Evolutionary conservation across 495 filamentous ascomycete genomes (phyloP).

Genomic region (Penicillium daleae): DNA sequence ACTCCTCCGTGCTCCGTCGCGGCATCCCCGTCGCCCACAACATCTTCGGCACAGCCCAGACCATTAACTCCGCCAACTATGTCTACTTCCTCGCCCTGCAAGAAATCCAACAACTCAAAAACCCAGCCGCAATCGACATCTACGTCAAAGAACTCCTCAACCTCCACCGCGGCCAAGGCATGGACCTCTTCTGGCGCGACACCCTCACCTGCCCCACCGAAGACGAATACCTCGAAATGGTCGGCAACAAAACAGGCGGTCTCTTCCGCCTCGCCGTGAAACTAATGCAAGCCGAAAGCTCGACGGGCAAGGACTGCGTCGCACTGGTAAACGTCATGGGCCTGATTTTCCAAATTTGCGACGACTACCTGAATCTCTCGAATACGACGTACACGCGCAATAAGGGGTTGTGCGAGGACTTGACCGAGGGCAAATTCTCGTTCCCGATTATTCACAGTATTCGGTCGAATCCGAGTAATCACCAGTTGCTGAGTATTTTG

Average conservation of each 20-base stretch:
- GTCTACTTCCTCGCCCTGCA: constrained; percentile 90
- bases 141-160: constrained; percentile 91
- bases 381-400: constrained; percentile 73
- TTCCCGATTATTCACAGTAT: constrained; percentile 97
- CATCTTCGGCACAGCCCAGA: constrained; percentile 95
- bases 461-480: constrained; percentile 74
- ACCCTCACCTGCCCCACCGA: constrained; percentile 90
- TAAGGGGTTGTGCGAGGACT: constrained; percentile 94
- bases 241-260: constrained; percentile 95
- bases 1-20: constrained; percentile 80
- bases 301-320: constrained; percentile 67
- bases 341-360: constrained; percentile 93
- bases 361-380: constrained; percentile 92
- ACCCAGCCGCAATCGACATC: constrained; percentile 70
- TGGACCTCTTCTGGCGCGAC: constrained; percentile 98
- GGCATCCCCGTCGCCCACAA: constrained; percentile 90
- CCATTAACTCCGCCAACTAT: constrained; percentile 97
- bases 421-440: constrained; percentile 98
- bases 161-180: constrained; percentile 93
- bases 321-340: constrained; percentile 89
- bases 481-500: constrained; percentile 87
- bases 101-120: constrained; percentile 76
- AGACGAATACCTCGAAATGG: constrained; percentile 98
- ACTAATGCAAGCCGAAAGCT: constrained; percentile 91
- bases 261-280: constrained; percentile 93